phyloP scores from a whole-genome alignment of 768 basidiomycete genomes.

The Mrakia gelida region DNA sequence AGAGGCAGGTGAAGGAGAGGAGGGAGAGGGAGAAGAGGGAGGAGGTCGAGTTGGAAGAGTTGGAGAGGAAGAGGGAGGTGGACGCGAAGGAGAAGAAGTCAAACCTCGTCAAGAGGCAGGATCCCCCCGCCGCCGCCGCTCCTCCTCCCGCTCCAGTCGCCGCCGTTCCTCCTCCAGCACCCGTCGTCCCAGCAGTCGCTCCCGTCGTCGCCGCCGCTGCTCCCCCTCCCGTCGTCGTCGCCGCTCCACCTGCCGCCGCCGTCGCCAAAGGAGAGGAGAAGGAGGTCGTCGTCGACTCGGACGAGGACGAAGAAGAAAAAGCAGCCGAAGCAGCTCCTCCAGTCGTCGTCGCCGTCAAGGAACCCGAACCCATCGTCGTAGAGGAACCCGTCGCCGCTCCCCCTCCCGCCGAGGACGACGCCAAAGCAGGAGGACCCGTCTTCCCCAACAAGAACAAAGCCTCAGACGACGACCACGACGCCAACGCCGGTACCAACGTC shows the following conservation, averaged over 20 bases:
- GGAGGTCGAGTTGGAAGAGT: constrained; percentile 11
- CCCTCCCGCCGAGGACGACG: constrained; percentile 1
- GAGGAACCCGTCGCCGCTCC: constrained; percentile 26
- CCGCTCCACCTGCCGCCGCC: constrained; percentile 1
- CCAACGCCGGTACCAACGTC: constrained; percentile 79
- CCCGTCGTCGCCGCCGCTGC: no score
- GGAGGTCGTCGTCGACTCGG: not conserved
- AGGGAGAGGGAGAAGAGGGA: constrained; percentile 14
- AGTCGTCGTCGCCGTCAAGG: constrained; percentile 18
- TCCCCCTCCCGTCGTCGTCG: no score
- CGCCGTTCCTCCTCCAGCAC: no score
- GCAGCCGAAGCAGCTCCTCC: constrained; percentile 7
- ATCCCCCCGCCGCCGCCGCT: no score
- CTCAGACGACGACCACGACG: constrained; percentile 39
- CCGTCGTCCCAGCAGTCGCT: no score
- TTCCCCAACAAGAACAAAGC: constrained; percentile 17
- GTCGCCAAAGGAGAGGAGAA: constrained; percentile 32
- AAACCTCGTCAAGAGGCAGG: constrained; percentile 6
- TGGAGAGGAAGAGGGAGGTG: constrained; percentile 41
- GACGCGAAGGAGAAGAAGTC: constrained; percentile 36
- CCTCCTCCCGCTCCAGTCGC: no score
- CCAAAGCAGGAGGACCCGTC: constrained; percentile 3
- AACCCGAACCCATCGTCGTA: constrained; percentile 11
- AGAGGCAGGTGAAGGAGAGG: constrained; percentile 21
- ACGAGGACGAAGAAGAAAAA: not conserved